Evolutionary conservation across 2,329 filamentous ascomycete genomes (phyloP).

Genomic region (Emericellopsis atlantica): DNA sequence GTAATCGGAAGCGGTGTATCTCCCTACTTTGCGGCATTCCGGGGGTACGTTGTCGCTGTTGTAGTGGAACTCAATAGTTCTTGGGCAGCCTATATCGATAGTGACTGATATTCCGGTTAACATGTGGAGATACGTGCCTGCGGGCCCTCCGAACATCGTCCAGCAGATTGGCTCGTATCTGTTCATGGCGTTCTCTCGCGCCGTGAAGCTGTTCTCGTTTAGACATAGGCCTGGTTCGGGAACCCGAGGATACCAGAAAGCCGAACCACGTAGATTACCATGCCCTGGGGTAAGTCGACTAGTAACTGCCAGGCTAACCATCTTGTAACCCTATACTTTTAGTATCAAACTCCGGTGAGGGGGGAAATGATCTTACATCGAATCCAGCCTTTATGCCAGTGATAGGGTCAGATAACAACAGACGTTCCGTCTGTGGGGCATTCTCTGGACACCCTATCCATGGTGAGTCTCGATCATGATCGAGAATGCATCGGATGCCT

Average conservation of each 20-base stretch:
- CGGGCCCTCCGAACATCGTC: constrained; percentile 5
- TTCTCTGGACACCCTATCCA: constrained; percentile 5
- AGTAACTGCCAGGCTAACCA: constrained; percentile 4
- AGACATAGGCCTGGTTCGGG: constrained; percentile 3
- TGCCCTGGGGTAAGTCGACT: neutral
- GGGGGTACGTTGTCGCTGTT: constrained; percentile 4
- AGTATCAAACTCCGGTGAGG: neutral
- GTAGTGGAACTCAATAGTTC: constrained; percentile 5
- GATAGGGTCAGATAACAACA: constrained; percentile 2
- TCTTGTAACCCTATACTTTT: constrained; percentile 5
- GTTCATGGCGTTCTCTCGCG: constrained; percentile 4
- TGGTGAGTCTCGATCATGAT: constrained; percentile 2
- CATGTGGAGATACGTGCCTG: constrained; percentile 3
- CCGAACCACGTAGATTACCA: constrained; percentile 3
- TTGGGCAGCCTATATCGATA: neutral
- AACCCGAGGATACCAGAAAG: constrained; percentile 6
- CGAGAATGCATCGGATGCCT: constrained; percentile 5
- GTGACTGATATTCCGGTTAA: constrained; percentile 5
- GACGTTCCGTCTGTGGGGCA: constrained; percentile 4
- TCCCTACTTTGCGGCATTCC: constrained; percentile 4
- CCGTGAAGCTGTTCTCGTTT: constrained; percentile 4
- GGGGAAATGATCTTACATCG: constrained; percentile 4
- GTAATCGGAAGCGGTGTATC: constrained; percentile 3
- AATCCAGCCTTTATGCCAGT: constrained; percentile 5
- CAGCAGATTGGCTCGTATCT: constrained; percentile 6